These are phyloP conservation scores for Eremothecium coryli DNA, from an alignment of 1,139 yeast genomes.

Conservation along the genomic window DNA sequence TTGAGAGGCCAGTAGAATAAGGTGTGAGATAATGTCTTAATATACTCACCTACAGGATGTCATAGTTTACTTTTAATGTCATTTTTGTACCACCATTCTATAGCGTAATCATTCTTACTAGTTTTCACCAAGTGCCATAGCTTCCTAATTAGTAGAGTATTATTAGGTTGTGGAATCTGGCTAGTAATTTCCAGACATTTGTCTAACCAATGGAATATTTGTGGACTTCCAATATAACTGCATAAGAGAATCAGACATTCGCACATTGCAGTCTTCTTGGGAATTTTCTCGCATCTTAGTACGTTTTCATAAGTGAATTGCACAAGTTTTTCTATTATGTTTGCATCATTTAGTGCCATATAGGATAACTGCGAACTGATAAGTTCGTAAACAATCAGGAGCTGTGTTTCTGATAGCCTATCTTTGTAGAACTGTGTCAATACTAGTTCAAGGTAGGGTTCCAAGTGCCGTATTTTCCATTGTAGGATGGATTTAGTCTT, in stretches of 20 bases:
- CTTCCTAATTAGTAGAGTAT: slow-evolving; percentile 6
- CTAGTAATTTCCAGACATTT: slow-evolving; percentile 9
- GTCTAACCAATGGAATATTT: slow-evolving; percentile 19
- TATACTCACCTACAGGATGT: too few relatives aligned
- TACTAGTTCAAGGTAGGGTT: slow-evolving; percentile 13
- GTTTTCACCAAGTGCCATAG: slow-evolving; percentile 21
- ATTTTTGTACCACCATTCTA: slow-evolving; percentile 17
- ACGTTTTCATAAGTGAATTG: slow-evolving; percentile 19
- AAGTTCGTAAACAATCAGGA: slow-evolving; percentile 14
- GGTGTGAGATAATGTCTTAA: too few relatives aligned
- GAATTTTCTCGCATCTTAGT: slow-evolving; percentile 10
- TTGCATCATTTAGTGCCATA: slow-evolving; percentile 11
- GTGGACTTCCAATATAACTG: slow-evolving; percentile 12
- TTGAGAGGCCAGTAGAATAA: too few relatives aligned
- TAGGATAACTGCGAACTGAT: slow-evolving; percentile 13
- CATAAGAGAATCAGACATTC: slow-evolving; percentile 20
- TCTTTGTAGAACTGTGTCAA: slow-evolving; percentile 13
- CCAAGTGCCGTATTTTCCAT: slow-evolving; percentile 19
- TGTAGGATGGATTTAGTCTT: slow-evolving; percentile 7
- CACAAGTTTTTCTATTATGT: slow-evolving; percentile 16
- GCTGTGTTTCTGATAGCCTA: slow-evolving; percentile 16
- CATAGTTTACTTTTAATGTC: neutral
- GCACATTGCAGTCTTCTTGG: slow-evolving; percentile 12
- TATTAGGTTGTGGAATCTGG: slow-evolving; percentile 5
- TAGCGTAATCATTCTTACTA: slow-evolving; percentile 13